Conservation (phyloP, 2,329 filamentous ascomycete genomes). For the Aureobasidium lini region DNA sequence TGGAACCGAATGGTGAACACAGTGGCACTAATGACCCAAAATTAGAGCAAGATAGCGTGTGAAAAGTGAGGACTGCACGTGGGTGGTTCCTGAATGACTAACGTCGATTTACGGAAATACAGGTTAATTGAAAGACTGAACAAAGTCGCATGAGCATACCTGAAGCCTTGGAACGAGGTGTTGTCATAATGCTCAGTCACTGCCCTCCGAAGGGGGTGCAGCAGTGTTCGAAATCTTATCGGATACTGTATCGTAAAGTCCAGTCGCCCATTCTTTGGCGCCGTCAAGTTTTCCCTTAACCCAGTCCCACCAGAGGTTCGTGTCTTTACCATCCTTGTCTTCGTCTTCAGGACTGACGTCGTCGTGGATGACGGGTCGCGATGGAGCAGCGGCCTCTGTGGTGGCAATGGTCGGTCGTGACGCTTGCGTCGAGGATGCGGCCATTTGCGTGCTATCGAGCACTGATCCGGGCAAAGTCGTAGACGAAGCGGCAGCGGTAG, state of each 20-base stretch:
- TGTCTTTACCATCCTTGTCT: constrained; percentile 17
- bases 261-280: constrained; percentile 27
- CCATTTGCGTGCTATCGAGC: not conserved
- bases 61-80: not conserved
- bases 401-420: not conserved
- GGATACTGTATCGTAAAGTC: constrained; percentile 17
- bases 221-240: constrained; percentile 1
- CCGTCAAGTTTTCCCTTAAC: constrained; percentile 25
- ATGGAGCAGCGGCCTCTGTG: not conserved
- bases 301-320: constrained; percentile 25
- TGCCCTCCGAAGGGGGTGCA: not conserved
- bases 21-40: not conserved
- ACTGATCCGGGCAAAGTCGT: not conserved
- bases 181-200: not conserved
- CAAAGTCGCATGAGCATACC: too few species aligned
- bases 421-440: not conserved
- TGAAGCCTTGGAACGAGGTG: too few species aligned
- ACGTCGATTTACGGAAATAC: not conserved
- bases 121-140: too few species aligned
- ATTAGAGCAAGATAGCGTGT: not conserved
- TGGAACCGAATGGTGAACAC: too few species aligned
- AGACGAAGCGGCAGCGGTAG: too few species aligned
- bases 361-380: constrained; percentile 14
- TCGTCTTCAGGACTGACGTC: constrained; percentile 14
- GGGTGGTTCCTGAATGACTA: not conserved